Evolutionary conservation across 139 green algal genomes (phyloP).

Genomic region (Volvox reticuliferus): DNA sequence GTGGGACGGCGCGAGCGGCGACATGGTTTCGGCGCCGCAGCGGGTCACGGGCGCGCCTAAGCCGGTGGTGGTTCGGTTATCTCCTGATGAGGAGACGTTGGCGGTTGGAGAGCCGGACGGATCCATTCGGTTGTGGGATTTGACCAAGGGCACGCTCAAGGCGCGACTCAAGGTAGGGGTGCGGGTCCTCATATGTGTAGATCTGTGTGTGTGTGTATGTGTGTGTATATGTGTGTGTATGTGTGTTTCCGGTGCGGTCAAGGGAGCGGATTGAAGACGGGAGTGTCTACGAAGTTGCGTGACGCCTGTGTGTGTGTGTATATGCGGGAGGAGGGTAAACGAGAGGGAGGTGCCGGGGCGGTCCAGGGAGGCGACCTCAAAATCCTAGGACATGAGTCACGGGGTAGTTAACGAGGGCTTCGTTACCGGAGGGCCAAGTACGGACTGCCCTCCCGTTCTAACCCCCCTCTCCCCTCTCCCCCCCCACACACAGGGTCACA

Average conservation of each 20-base stretch:
- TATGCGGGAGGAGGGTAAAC: too few species aligned
- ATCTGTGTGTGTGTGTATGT: not conserved
- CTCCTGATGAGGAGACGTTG: constrained; percentile 7
- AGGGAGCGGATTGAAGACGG: too few species aligned
- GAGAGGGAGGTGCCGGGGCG: too few species aligned
- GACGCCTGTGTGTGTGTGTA: too few species aligned
- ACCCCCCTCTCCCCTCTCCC: not conserved
- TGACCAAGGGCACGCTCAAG: constrained; percentile 4
- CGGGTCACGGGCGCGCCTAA: not conserved
- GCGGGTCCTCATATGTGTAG: not conserved
- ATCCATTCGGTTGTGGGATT: constrained; percentile 23
- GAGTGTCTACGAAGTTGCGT: too few species aligned
- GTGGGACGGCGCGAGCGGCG: constrained; percentile 12
- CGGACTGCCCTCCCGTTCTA: too few species aligned
- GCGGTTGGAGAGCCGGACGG: constrained; percentile 37
- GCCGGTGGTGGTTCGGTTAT: not conserved
- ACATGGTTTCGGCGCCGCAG: not conserved
- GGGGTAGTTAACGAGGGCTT: too few species aligned
- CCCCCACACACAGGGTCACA: constrained; percentile 6
- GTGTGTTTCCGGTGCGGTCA: too few species aligned
- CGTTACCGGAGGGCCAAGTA: too few species aligned
- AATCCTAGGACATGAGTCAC: too few species aligned
- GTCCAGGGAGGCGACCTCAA: too few species aligned
- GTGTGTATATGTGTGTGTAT: not conserved
- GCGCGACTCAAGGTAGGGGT: constrained; percentile 25